These are phyloP conservation scores for Fusarium temperatum DNA, from an alignment of 2,329 filamentous ascomycete genomes.

Conservation along the genomic window DNA sequence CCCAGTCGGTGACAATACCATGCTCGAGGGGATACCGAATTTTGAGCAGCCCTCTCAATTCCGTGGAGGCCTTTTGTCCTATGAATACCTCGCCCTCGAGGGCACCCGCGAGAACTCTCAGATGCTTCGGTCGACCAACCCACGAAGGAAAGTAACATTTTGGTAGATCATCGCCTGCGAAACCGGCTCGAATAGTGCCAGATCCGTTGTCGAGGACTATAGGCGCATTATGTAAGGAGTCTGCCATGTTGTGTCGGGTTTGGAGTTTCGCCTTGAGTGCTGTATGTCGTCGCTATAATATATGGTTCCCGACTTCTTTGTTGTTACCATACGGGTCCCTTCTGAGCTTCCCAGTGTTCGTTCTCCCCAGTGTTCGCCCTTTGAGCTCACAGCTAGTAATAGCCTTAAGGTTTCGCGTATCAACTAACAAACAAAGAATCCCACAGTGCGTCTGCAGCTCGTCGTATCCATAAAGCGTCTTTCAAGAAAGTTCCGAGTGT, in stretches of 20 bases:
- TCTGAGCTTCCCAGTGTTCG: slow-evolving; percentile 30
- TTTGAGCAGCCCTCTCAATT: slow-evolving; percentile 91
- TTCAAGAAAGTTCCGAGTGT: slow-evolving; percentile 14
- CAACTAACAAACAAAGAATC: slow-evolving; percentile 9
- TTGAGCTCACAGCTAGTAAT: slow-evolving; percentile 33
- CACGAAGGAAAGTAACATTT: slow-evolving; percentile 98
- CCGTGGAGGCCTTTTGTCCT: slow-evolving; percentile 85
- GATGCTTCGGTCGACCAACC: slow-evolving; percentile 94
- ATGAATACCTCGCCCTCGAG: slow-evolving; percentile 98
- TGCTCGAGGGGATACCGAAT: slow-evolving; percentile 96
- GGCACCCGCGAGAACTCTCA: slow-evolving; percentile 93
- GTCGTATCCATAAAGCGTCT: slow-evolving; percentile 29
- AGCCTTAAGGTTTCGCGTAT: slow-evolving; percentile 9
- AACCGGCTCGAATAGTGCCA: slow-evolving; percentile 95
- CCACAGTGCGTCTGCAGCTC: slow-evolving; percentile 24
- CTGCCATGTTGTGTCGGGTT: slow-evolving; percentile 55
- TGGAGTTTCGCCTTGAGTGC: slow-evolving; percentile 1
- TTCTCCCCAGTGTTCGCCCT: slow-evolving; percentile 6
- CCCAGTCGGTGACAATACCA: slow-evolving; percentile 98
- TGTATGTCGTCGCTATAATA: slow-evolving; percentile 22
- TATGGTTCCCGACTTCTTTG: slow-evolving; percentile 32
- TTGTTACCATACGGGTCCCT: slow-evolving; percentile 24
- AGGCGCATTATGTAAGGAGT: slow-evolving; percentile 89
- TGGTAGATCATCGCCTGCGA: slow-evolving; percentile 93
- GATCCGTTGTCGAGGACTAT: slow-evolving; percentile 99